Conservation (phyloP, 2,329 filamentous ascomycete genomes). For the Cercospora sesami region DNA sequence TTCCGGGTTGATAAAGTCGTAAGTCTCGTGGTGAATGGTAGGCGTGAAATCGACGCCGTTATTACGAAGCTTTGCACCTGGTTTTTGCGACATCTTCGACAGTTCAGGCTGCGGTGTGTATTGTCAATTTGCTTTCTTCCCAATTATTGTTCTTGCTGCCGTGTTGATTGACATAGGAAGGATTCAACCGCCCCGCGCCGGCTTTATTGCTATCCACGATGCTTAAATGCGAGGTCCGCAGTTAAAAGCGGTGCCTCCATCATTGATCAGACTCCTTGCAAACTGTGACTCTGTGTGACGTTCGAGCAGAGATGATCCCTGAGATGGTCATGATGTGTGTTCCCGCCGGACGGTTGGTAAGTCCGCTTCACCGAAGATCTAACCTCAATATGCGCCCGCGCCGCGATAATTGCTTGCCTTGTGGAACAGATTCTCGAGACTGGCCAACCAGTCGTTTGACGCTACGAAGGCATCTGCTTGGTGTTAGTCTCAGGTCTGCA, state of each 20-base stretch:
- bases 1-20: constrained; percentile 49
- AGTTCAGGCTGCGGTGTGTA: rapidly evolving
- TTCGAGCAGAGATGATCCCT: not conserved
- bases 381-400: too few relatives aligned
- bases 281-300: not conserved
- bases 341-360: not conserved
- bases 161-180: not conserved
- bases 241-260: not conserved
- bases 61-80: not conserved
- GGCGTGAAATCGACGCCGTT: constrained; percentile 29
- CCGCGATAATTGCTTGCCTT: not conserved
- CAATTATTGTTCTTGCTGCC: too few relatives aligned
- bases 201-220: not conserved
- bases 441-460: not conserved
- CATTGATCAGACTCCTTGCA: not conserved
- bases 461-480: not conserved
- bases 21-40: constrained; percentile 46
- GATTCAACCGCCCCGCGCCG: not conserved
- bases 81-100: constrained; percentile 5
- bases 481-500: not conserved
- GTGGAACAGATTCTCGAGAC: not conserved
- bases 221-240: not conserved
- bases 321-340: not conserved
- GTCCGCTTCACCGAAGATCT: not conserved
- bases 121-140: too few relatives aligned